A percentile compares a stretch with the other conserved stretches of the same genome.
phyloP scores from a whole-genome alignment of 2,329 filamentous ascomycete genomes.

The Escovopsis sp. region DNA sequence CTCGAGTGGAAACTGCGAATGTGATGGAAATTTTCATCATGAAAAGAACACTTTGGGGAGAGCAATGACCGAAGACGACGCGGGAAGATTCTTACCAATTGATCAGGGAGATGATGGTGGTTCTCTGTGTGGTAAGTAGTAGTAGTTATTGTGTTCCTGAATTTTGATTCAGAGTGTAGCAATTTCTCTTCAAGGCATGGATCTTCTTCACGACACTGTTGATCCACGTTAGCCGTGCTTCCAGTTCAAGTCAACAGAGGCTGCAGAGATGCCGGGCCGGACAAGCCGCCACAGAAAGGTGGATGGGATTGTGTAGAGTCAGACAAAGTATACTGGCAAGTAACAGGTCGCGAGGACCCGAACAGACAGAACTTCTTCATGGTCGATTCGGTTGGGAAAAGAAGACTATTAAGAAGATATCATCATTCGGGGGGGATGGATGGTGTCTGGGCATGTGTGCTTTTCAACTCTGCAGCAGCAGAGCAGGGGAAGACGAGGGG shows the following conservation, averaged over 20 bases:
- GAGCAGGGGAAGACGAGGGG: neutral
- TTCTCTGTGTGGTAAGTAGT: no score
- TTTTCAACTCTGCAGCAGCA: constrained; percentile 5
- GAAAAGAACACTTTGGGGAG: constrained; percentile 8
- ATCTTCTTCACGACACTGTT: no score
- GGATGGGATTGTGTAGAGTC: constrained; percentile 24
- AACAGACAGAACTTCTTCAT: constrained; percentile 61
- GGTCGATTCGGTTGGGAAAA: constrained; percentile 82
- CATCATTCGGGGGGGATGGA: constrained; percentile 43
- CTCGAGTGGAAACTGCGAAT: constrained; percentile 88
- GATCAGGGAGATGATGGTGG: no score
- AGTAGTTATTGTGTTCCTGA: no score
- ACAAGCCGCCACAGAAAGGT: neutral
- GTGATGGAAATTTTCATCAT: constrained; percentile 63
- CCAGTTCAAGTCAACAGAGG: neutral
- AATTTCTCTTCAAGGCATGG: no score
- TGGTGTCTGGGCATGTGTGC: constrained; percentile 11
- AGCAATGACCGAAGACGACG: neutral
- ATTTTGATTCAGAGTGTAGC: no score
- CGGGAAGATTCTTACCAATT: no score
- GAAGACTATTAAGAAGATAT: constrained; percentile 59
- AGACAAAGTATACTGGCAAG: constrained; percentile 84
- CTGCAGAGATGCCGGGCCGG: neutral
- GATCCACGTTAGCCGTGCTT: constrained; percentile 2
- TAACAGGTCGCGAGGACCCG: constrained; percentile 60